A percentile compares a stretch with the other conserved stretches of the same genome.
Evolutionary conservation across 345 rosid genomes (phyloP).

Genomic region (Lepidium aucheri): DNA sequence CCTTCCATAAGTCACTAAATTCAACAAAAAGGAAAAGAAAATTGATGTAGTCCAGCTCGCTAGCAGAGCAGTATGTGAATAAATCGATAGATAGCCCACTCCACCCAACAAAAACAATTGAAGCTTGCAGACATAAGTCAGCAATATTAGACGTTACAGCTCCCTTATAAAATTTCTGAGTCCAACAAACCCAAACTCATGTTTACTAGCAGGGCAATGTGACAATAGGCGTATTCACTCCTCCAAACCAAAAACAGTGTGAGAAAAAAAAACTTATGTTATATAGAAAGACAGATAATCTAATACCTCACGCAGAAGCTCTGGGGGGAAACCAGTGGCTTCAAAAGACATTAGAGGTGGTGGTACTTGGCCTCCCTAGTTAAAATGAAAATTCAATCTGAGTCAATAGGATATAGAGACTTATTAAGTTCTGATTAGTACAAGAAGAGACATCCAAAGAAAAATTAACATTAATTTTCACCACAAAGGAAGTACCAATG

Average conservation of each 20-base stretch:
- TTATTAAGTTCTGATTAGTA: background rate
- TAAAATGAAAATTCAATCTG: background rate
- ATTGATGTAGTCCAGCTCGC: too few species aligned
- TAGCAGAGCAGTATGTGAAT: too few species aligned
- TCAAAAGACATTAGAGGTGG: conserved; percentile 71
- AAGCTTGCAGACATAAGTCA: background rate
- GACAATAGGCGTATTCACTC: background rate
- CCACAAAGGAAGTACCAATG: background rate
- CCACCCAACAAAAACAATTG: background rate
- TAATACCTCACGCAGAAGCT: conserved; percentile 86
- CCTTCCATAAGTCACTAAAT: background rate
- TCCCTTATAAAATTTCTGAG: background rate
- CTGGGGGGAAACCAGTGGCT: conserved; percentile 70
- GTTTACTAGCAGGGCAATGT: background rate
- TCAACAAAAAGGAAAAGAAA: too few species aligned
- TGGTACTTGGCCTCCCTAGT: conserved; percentile 77
- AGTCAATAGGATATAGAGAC: background rate
- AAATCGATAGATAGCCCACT: background rate
- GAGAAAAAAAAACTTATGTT: background rate
- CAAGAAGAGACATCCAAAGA: background rate
- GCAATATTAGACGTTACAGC: background rate
- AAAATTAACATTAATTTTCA: background rate
- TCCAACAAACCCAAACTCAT: background rate
- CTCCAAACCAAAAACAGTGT: background rate
- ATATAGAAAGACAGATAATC: background rate